Evolutionary conservation across 1,139 yeast genomes (phyloP).

Genomic region (Scheffersomyces quercinus): DNA sequence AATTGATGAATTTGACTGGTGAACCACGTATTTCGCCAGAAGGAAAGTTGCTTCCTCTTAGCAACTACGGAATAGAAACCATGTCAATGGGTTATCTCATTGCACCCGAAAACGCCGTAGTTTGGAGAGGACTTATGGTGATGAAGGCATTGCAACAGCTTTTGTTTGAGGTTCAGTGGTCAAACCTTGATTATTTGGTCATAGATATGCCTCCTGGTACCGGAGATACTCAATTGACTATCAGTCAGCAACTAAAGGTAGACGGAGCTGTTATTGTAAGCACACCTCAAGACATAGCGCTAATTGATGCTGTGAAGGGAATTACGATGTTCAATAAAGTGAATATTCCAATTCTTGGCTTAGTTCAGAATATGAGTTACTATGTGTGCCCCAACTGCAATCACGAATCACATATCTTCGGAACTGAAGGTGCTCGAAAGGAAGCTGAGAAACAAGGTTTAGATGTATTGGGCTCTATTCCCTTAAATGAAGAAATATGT

Average conservation of each 20-base stretch:
- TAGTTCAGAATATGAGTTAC: slow-evolving; percentile 84
- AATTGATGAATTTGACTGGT: slow-evolving; percentile 61
- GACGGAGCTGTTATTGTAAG: slow-evolving; percentile 83
- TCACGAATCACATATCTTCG: slow-evolving; percentile 77
- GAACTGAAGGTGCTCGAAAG: slow-evolving; percentile 60
- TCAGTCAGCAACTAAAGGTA: slow-evolving; percentile 73
- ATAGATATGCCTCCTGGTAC: slow-evolving; percentile 93
- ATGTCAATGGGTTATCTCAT: slow-evolving; percentile 91
- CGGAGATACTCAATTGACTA: slow-evolving; percentile 82
- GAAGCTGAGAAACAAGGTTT: slow-evolving; percentile 57
- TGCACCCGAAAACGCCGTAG: slow-evolving; percentile 68
- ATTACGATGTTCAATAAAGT: slow-evolving; percentile 77
- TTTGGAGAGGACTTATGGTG: slow-evolving; percentile 86
- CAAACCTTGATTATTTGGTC: slow-evolving; percentile 65
- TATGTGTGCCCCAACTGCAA: slow-evolving; percentile 74
- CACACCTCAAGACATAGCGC: slow-evolving; percentile 85
- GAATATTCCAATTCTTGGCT: slow-evolving; percentile 70
- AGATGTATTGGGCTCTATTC: slow-evolving; percentile 64
- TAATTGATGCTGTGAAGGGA: slow-evolving; percentile 81
- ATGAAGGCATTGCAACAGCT: slow-evolving; percentile 86
- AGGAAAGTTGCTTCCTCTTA: slow-evolving; percentile 66
- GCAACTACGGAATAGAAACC: slow-evolving; percentile 77
- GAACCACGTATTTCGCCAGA: slow-evolving; percentile 59
- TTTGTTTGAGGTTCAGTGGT: slow-evolving; percentile 81
- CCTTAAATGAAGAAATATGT: slow-evolving; percentile 66